Evolutionary conservation across 1,284 basidiomycete genomes (phyloP), one percentile per base, ranked within the genome.

Genomic region (Rhodotorula sp.): DNA sequence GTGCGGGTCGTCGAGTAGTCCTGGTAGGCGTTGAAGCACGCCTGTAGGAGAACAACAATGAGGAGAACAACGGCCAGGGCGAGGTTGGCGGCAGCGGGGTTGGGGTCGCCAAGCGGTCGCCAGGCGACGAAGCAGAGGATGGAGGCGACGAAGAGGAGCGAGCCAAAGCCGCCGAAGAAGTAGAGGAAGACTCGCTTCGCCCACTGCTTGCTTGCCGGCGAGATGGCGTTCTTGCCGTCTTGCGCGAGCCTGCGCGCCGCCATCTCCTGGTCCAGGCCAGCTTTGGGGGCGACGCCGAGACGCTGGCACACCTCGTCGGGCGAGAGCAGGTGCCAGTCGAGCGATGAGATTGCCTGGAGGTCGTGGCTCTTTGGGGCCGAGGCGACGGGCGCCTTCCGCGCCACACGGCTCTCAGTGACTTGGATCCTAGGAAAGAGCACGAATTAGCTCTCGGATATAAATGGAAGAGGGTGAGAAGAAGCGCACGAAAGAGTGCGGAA

Each of bases 91-190:
- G 80, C 79, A 60, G 81, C 75, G 8, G 85, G 84, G 54, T 80
- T 76, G 0, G 83, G 83, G 36, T 83, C 79, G 27, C 83, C 83
- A 27, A 84, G 79, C 10, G 83, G 83, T 74, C 81, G 81, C 61
- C 84, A 85, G 12, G 84, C 81, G 69, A 85, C 81, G 78, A 84
- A 84, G 75, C 82, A 83, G 60, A 85, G 78, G 60, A 85, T 80
- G 36, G 81, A 79, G 55, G 85, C 87, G 36, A 83, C 82, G 61
- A 88, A 81, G 34, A 90, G 83, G 36, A 89, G 81, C 56, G 84
- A 85, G 2, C 88, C 88, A 73, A 88, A 87, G 1, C 85, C 85
- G 46, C 84, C 84, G 65, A 86, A 83, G 32, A 84, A 73, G 79
- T 84, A 85, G 41, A 78, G 78, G 60, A 84, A 71, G 76, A 83